Base-by-base conservation (phyloP, 495 filamentous ascomycete genomes). In the Aspergillus affinis region DNA sequence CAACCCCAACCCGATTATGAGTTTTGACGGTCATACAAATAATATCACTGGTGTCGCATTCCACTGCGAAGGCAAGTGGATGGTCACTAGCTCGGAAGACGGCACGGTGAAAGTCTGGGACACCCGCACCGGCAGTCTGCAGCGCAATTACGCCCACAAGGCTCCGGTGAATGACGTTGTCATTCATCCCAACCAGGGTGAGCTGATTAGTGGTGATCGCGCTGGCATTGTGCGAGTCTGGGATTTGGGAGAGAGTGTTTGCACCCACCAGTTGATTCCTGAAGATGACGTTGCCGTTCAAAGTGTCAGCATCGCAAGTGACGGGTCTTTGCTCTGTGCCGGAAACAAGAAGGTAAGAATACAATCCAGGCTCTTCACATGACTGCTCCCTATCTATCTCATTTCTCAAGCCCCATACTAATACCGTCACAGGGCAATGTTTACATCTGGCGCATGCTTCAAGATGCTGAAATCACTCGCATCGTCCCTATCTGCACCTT, bases 101-200 rank as follows among this genome's bases (percentile, higher is more conserved):
- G 90, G 93, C 51, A 96, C 92, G 8, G 93, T 98, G 62, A 98
- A 97, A 80, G 96, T 98, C 49, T 98, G 94, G 94, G 95, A 98
- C 72, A 98, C 93, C 7, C 83, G 95, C 23, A 89, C 82, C 6
- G 95, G 91, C 20, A 88, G 81, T 48, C 84, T 98, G 47, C 94
- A 98, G 71, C 85, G 94, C 19, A 96, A 93, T 75, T 98, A 98
- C 70, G 84, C 81, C 57, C 94, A 98, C 67, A 88, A 88, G 23
- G 85, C 83, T 21, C 82, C 95, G 0, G 94, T 95, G 47, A 98
- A 97, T 70, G 94, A 98, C 73, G 79, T 81, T 6, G 94, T 98
- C 10, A 98, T 98, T 57, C 94, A 98, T 73, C 94, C 94, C 1
- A 98, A 98, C 68, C 94, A 98, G 75, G 94, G 93, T 27, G 94